Percentiles rank a stretch among this genome's conserved stretches.
These are phyloP conservation scores for Trichoderma asperelloides DNA, from an alignment of 495 filamentous ascomycete genomes.

Conservation along the genomic window DNA sequence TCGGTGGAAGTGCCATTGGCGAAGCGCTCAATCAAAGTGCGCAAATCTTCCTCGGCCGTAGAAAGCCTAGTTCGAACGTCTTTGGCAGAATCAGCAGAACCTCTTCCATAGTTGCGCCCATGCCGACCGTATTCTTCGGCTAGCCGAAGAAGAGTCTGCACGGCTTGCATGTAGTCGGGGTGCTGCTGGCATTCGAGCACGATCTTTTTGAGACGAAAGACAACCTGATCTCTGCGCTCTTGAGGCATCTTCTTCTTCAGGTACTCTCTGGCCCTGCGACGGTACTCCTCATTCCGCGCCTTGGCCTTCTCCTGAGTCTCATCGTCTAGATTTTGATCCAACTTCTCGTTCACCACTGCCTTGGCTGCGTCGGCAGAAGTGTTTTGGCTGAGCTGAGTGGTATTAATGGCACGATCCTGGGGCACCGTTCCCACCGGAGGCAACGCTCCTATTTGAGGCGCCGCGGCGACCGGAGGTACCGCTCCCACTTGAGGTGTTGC, in stretches of 20 bases:
- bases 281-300: slow-evolving; percentile 33
- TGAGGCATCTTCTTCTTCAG: slow-evolving; percentile 75
- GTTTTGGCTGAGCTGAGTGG: not conserved
- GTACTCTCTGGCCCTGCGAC: slow-evolving; percentile 60
- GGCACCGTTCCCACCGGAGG: not conserved
- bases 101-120: slow-evolving; percentile 50
- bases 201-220: slow-evolving; percentile 97
- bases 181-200: slow-evolving; percentile 90
- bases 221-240: slow-evolving; percentile 86
- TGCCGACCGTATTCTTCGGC: slow-evolving; percentile 83
- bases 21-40: slow-evolving; percentile 87
- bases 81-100: slow-evolving; percentile 58
- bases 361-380: slow-evolving; percentile 36
- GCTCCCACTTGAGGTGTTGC: too few species aligned
- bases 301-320: slow-evolving; percentile 52
- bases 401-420: not conserved
- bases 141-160: slow-evolving; percentile 72
- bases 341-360: slow-evolving; percentile 40
- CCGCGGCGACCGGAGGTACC: too few species aligned
- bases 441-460: too few species aligned
- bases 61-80: slow-evolving; percentile 57
- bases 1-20: slow-evolving; percentile 87
- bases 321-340: slow-evolving; percentile 51
- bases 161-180: slow-evolving; percentile 80
- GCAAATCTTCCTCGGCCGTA: slow-evolving; percentile 70